A percentile compares a stretch with the other conserved stretches of the same genome.
Conservation (phyloP, 768 basidiomycete genomes). For the Leccinellum luteum region DNA sequence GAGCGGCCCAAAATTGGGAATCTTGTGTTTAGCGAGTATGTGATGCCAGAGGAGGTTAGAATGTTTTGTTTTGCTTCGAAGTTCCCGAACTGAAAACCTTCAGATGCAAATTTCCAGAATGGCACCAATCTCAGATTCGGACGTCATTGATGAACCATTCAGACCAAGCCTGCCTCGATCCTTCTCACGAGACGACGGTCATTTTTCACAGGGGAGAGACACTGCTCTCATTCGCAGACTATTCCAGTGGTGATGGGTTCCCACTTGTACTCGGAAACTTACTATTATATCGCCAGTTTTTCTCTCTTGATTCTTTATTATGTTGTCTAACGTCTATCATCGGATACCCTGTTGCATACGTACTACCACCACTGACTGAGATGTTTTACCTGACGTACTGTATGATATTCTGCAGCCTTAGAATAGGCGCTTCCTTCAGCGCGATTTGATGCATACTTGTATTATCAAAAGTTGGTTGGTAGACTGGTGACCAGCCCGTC, state of each 20-base stretch:
- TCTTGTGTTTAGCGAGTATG: constrained; percentile 50
- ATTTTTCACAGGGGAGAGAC: constrained; percentile 36
- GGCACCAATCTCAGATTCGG: constrained; percentile 45
- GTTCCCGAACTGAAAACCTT: constrained; percentile 1
- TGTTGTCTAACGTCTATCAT: constrained; percentile 27
- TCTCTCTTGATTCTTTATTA: constrained; percentile 27
- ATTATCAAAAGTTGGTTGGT: too few relatives aligned
- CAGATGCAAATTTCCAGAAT: constrained; percentile 71
- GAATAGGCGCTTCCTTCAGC: background rate
- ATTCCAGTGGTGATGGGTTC: constrained; percentile 40
- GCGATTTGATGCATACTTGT: background rate
- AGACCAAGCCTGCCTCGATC: constrained; percentile 31
- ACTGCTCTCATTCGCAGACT: constrained; percentile 48
- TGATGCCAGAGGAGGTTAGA: constrained; percentile 72
- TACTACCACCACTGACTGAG: constrained; percentile 31
- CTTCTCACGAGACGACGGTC: constrained; percentile 31
- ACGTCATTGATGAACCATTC: constrained; percentile 43
- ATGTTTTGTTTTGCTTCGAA: background rate
- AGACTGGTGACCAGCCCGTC: too few relatives aligned
- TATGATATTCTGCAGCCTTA: constrained; percentile 22
- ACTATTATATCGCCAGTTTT: constrained; percentile 29
- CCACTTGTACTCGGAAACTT: constrained; percentile 21
- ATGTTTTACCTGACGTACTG: constrained; percentile 26
- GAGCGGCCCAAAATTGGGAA: constrained; percentile 53
- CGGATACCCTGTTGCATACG: constrained; percentile 38